Evolutionary conservation across 2,329 filamentous ascomycete genomes (phyloP).

Genomic region (Onygena corvina): DNA sequence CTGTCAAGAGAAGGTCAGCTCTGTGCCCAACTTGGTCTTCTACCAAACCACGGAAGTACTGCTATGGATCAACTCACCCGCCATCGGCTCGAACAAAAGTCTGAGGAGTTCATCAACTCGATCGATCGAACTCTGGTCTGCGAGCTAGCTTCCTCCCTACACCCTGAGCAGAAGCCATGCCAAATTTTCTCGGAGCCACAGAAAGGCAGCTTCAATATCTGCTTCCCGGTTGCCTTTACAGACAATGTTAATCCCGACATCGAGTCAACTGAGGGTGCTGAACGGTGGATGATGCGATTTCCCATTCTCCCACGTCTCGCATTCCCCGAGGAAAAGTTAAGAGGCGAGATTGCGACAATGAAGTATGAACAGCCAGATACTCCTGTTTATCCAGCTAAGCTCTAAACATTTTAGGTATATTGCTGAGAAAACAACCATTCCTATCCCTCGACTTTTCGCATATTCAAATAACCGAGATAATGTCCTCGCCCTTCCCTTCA

Average conservation of each 20-base stretch:
- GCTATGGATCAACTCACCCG: constrained; percentile 11
- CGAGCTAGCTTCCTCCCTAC: constrained; percentile 8
- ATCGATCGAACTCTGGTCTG: constrained; percentile 9
- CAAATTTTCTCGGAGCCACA: constrained; percentile 8
- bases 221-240: constrained; percentile 11
- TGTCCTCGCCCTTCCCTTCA: constrained; percentile 10
- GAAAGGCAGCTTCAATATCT: constrained; percentile 13
- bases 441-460: constrained; percentile 13
- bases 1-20: no score
- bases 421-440: constrained; percentile 16
- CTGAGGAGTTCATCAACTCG: constrained; percentile 10
- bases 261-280: not conserved
- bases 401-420: constrained; percentile 11
- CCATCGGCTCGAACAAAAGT: constrained; percentile 4
- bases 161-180: constrained; percentile 11
- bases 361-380: constrained; percentile 6
- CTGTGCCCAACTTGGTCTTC: no score
- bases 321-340: constrained; percentile 10
- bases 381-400: not conserved
- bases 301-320: constrained; percentile 11
- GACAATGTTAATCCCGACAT: not conserved
- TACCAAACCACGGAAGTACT: no score
- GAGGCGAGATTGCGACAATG: constrained; percentile 11
- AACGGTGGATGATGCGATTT: constrained; percentile 12
- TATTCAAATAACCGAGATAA: constrained; percentile 12